Evolutionary conservation across 805 yeast species (phyloP).

Genomic region (Nakazawaea wickerhamii): DNA sequence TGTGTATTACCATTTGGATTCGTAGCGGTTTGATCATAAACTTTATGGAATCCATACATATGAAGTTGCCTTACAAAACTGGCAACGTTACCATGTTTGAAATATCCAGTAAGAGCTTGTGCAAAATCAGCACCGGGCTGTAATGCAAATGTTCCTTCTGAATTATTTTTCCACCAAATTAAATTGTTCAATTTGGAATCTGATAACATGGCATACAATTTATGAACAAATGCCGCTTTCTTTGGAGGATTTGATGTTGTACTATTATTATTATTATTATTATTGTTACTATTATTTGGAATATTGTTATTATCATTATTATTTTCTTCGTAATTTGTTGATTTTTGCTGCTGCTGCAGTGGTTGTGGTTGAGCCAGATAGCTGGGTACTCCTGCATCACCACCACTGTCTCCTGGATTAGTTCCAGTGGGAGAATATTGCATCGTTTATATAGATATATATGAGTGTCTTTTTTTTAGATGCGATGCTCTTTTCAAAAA

Average conservation of each 20-base stretch:
- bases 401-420: not conserved
- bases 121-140: conserved; percentile 62
- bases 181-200: conserved; percentile 47
- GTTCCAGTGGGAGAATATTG: not conserved
- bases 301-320: not conserved
- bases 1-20: conserved; percentile 13
- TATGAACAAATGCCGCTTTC: conserved; percentile 60
- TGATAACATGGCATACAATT: conserved; percentile 56
- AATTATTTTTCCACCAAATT: conserved; percentile 56
- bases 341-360: not conserved
- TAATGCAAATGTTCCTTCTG: conserved; percentile 53
- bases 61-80: conserved; percentile 91
- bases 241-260: conserved; percentile 21
- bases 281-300: not conserved
- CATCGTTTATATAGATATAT: not conserved
- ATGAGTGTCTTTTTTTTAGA: no score
- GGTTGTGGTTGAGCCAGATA: not conserved
- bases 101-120: conserved; percentile 58
- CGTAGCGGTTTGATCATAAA: conserved; percentile 35
- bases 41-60: conserved; percentile 95
- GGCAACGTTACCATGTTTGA: conserved; percentile 92
- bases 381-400: not conserved
- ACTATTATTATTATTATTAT: not conserved
- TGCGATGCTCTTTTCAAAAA: no score
- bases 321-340: not conserved